These are phyloP conservation scores for Sclerotiophoma versabilis DNA, from an alignment of 2,329 filamentous ascomycete species.

Conservation along the genomic window DNA sequence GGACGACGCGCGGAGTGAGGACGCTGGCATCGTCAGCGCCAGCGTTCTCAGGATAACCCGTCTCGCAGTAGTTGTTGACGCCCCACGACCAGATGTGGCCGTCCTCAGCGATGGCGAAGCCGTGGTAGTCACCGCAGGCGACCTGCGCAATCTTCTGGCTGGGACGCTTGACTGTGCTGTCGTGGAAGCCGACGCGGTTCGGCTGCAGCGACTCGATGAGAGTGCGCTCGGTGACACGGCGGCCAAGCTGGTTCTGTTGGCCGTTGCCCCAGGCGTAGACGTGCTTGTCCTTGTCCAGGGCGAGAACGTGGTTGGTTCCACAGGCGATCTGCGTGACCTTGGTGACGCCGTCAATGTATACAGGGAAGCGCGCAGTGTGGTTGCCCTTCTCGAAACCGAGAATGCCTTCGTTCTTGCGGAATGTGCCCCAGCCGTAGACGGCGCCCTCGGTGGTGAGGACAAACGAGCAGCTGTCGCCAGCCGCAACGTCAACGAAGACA, in stretches of 20 bases:
- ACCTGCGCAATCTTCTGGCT: constrained; percentile 66
- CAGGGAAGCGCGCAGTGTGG: constrained; percentile 51
- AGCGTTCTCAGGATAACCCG: constrained; percentile 68
- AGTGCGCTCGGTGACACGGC: constrained; percentile 67
- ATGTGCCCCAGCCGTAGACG: constrained; percentile 86
- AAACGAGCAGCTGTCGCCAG: constrained; percentile 78
- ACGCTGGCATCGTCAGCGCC: constrained; percentile 75
- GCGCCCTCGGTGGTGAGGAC: constrained; percentile 76
- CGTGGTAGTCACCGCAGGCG: constrained; percentile 79
- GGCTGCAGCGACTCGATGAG: constrained; percentile 63
- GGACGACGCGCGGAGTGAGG: constrained; percentile 69
- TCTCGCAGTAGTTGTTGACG: constrained; percentile 85
- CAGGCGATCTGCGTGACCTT: constrained; percentile 70
- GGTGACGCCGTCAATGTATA: constrained; percentile 68
- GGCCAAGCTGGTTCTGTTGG: constrained; percentile 75
- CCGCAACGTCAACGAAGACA: constrained; percentile 71
- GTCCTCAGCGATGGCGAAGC: constrained; percentile 74
- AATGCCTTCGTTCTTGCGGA: constrained; percentile 72
- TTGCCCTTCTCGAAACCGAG: constrained; percentile 66
- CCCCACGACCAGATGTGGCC: constrained; percentile 82
- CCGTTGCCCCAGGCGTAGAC: constrained; percentile 76
- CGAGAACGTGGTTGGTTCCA: constrained; percentile 75
- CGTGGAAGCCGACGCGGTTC: constrained; percentile 63
- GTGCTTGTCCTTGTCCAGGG: constrained; percentile 69
- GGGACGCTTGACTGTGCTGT: constrained; percentile 37